Base-by-base conservation (phyloP, 164 flowering plant genomes). In the Sextonia rubra region DNA sequence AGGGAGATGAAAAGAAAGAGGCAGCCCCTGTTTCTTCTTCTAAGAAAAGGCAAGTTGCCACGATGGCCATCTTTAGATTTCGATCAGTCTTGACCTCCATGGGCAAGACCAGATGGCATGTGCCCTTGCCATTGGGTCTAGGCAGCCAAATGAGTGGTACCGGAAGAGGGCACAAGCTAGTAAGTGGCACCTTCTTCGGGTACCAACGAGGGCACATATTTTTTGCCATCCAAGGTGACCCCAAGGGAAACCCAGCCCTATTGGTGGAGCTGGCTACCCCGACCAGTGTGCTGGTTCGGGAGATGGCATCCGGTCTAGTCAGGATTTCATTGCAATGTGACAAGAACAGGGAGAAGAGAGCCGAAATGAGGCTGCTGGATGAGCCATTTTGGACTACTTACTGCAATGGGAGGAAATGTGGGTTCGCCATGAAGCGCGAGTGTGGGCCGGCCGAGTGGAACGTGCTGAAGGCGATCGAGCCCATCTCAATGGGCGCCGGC, bases 291-390 rank as follows among this genome's bases (percentile, higher is more conserved):
- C 71, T 95, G 66, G 98, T 95, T 15, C 73, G 85, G 26, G 98
- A 95, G 80, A 96, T 96, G 99, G 93, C 97, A 1, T 93, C 99
- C 1, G 99, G 99, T 79, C 68, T 90, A 66, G 98, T 96, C 1
- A 60, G 99, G 58, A 85, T 96, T 52, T 97, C 98, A 2, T 73
- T 96, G n/a, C 20, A 92, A 65, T 89, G 93, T 49, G 98, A 88
- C 12, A 86, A 77, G 79, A 86, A 82, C 44, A 70, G 15, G 29
- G 79, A 80, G 61, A 48, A 48, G 71, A 86, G 81, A 44, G 81
- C 82, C 1, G 18, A 37, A 24, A 18, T 63, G 44, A 85, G 75
- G 75, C 76, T 94, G 75, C 71, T 91, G 0, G 92, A 90, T 58
- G 99, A 92, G 87, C 85, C 88, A 0, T 26, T 87, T 9, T 94